A percentile compares a stretch with the other conserved stretches of the same genome.
Conservation (phyloP, 2,329 filamentous ascomycete genomes). For the Rachicladosporium sp. region DNA sequence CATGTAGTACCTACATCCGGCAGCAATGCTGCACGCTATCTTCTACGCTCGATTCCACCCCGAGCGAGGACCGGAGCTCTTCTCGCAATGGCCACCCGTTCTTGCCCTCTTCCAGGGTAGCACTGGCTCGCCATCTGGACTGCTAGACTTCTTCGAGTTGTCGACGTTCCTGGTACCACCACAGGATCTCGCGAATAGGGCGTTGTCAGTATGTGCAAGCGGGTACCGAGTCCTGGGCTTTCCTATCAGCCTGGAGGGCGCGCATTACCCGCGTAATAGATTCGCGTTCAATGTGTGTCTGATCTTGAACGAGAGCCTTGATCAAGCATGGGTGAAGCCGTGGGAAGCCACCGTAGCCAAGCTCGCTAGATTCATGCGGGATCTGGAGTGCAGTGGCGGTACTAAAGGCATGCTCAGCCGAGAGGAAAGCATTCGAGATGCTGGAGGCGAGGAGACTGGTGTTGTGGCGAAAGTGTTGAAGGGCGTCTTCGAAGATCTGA, state of each 20-base stretch:
- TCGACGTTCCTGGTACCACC: constrained; percentile 90
- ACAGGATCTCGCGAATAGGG: constrained; percentile 87
- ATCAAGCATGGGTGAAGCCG: constrained; percentile 49
- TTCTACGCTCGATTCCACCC: constrained; percentile 58
- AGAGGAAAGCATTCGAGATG: constrained; percentile 17
- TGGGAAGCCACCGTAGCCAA: constrained; percentile 62
- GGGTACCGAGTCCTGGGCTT: constrained; percentile 76
- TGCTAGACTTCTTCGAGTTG: constrained; percentile 56
- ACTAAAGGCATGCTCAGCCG: constrained; percentile 26
- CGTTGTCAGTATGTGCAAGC: constrained; percentile 63
- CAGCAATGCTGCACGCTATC: constrained; percentile 47
- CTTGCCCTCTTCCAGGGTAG: neutral
- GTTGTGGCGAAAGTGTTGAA: constrained; percentile 59
- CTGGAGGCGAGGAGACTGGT: constrained; percentile 4
- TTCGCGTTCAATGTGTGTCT: constrained; percentile 98
- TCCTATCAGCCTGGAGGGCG: constrained; percentile 71
- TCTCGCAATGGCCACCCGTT: constrained; percentile 14
- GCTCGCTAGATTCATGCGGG: constrained; percentile 71
- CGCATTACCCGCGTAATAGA: constrained; percentile 67
- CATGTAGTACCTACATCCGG: no score
- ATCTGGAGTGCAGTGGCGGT: constrained; percentile 76
- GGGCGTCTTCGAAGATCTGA: constrained; percentile 80
- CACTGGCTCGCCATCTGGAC: neutral
- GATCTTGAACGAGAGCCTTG: constrained; percentile 50
- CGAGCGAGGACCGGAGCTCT: constrained; percentile 26